Evolutionary conservation across 163 green algal species (phyloP).

Genomic region (Picocystis sp.): DNA sequence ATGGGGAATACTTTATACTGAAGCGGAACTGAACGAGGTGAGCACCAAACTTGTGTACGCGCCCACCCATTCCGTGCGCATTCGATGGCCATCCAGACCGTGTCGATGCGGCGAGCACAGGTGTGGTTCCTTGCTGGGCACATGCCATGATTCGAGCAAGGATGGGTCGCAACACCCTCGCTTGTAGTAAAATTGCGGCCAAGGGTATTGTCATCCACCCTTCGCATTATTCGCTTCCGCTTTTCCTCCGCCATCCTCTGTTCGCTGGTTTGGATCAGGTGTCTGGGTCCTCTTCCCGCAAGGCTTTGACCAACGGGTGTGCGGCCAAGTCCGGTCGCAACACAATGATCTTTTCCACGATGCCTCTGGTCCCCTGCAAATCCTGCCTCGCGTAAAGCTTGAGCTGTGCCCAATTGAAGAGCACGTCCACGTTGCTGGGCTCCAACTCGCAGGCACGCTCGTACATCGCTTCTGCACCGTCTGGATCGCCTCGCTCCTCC

Average conservation of each 20-base stretch:
- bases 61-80: too few relatives aligned
- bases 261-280: too few relatives aligned
- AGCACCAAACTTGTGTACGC: too few relatives aligned
- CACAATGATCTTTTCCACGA: conserved; percentile 9
- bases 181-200: too few relatives aligned
- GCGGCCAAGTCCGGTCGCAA: conserved; percentile 11
- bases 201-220: too few relatives aligned
- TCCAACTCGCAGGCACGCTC: not conserved
- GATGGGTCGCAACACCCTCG: too few relatives aligned
- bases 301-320: conserved; percentile 9
- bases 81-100: too few relatives aligned
- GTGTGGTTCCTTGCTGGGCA: too few relatives aligned
- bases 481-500: conserved; percentile 1
- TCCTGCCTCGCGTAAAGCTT: conserved; percentile 8
- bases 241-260: too few relatives aligned
- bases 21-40: conserved; percentile 22
- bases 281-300: conserved; percentile 1
- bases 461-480: conserved; percentile 9
- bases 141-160: too few relatives aligned
- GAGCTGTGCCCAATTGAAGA: conserved; percentile 16
- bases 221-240: too few relatives aligned
- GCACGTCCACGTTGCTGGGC: conserved; percentile 8
- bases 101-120: too few relatives aligned
- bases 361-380: conserved; percentile 1
- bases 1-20: conserved; percentile 64